A percentile compares a stretch with the other conserved stretches of the same genome.
Evolutionary conservation across 2,329 filamentous ascomycete species (phyloP).

Genomic region (Didymella arachidicola): DNA sequence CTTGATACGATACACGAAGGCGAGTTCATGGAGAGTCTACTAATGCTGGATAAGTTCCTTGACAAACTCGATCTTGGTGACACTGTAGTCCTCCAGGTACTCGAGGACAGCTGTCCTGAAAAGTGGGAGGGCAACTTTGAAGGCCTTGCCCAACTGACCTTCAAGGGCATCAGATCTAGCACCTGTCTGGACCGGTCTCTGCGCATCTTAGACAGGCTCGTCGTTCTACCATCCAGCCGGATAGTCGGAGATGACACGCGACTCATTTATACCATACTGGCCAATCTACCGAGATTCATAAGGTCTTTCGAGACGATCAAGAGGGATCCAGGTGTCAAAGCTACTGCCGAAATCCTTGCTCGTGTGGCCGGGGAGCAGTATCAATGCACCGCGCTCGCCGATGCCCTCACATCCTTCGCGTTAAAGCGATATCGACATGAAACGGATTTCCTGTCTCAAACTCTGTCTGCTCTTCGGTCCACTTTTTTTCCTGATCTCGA

Average conservation of each 20-base stretch:
- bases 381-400: constrained; percentile 70
- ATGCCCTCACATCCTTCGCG: constrained; percentile 74
- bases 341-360: constrained; percentile 74
- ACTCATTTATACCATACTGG: constrained; percentile 83
- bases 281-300: constrained; percentile 89
- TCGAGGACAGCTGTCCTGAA: constrained; percentile 80
- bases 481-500: constrained; percentile 84
- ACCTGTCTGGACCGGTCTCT: constrained; percentile 80
- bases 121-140: constrained; percentile 92
- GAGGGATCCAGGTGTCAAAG: constrained; percentile 58
- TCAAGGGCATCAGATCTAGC: constrained; percentile 91
- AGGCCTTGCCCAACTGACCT: constrained; percentile 82
- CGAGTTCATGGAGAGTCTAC: constrained; percentile 89
- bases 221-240: constrained; percentile 77
- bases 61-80: constrained; percentile 82
- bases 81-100: constrained; percentile 70
- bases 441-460: constrained; percentile 77
- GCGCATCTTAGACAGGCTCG: constrained; percentile 77
- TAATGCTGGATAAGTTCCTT: constrained; percentile 88
- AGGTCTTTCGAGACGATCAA: constrained; percentile 74
- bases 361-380: constrained; percentile 78
- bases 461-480: constrained; percentile 76
- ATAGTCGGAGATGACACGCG: constrained; percentile 84
- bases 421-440: constrained; percentile 70
- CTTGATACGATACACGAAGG: constrained; percentile 95